Evolutionary conservation across 805 yeast genomes (phyloP).

Genomic region (Zygoascus ofunaensis): DNA sequence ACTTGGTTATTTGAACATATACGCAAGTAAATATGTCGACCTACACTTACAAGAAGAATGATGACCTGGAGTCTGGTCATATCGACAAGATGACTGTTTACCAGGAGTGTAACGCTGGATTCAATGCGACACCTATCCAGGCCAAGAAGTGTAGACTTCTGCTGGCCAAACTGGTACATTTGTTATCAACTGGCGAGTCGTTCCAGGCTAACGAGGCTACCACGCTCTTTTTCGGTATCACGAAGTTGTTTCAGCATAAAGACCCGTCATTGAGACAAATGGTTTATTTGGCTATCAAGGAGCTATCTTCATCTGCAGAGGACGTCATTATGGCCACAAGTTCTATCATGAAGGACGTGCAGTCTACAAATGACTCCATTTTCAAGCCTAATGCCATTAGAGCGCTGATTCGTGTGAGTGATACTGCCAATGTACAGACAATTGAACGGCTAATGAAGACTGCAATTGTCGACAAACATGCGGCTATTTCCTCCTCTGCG

Average conservation of each 20-base stretch:
- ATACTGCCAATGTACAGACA: constrained; percentile 75
- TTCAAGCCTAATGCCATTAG: constrained; percentile 94
- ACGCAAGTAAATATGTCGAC: too few species aligned
- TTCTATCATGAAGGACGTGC: constrained; percentile 96
- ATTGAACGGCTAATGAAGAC: constrained; percentile 88
- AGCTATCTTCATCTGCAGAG: constrained; percentile 71
- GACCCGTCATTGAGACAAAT: constrained; percentile 80
- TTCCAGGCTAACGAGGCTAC: constrained; percentile 89
- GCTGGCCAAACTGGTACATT: constrained; percentile 72
- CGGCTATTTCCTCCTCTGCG: constrained; percentile 88
- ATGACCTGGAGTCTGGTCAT: constrained; percentile 58
- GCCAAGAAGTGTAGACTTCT: constrained; percentile 78
- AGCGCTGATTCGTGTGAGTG: constrained; percentile 81
- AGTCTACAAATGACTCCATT: constrained; percentile 64
- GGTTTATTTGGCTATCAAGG: constrained; percentile 90
- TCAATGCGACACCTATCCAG: constrained; percentile 83
- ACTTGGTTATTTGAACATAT: too few species aligned
- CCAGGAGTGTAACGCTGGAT: constrained; percentile 88
- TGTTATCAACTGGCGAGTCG: constrained; percentile 75
- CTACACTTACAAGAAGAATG: constrained; percentile 72
- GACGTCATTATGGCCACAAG: constrained; percentile 97
- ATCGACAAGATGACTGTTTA: constrained; percentile 97
- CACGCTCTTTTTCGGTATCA: constrained; percentile 82
- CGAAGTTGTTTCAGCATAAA: constrained; percentile 89
- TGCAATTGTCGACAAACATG: constrained; percentile 85